Percentiles rank a stretch among this genome's conserved stretches.
Conservation (phyloP, 176 grass and related monocot species). For the Tillandsia fasciculata region DNA sequence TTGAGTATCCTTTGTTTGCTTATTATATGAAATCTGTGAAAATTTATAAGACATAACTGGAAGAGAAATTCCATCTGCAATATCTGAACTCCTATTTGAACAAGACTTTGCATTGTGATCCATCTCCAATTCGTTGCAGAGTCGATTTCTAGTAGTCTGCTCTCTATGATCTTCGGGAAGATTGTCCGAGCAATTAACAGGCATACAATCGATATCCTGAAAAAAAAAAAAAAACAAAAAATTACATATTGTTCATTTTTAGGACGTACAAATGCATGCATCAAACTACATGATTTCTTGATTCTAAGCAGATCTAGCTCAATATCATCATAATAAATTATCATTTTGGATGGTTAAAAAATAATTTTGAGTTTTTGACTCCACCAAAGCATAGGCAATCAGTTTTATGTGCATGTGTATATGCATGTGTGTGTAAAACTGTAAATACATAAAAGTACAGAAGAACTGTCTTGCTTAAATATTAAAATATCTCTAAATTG, state of each 20-base stretch:
- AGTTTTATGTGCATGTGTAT: too few relatives aligned
- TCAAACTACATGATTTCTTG: slow-evolving; percentile 1
- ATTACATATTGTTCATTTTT: not conserved
- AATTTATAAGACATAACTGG: slow-evolving; percentile 2
- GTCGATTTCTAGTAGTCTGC: slow-evolving; percentile 21
- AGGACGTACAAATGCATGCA: slow-evolving; percentile 2
- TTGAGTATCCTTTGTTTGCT: not conserved
- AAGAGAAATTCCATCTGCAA: slow-evolving; percentile 21
- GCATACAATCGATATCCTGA: slow-evolving; percentile 77
- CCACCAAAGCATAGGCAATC: too few relatives aligned
- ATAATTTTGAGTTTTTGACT: too few relatives aligned
- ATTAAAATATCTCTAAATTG: too few relatives aligned
- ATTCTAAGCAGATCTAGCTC: not conserved
- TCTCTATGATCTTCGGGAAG: slow-evolving; percentile 30
- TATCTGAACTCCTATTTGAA: slow-evolving; percentile 19
- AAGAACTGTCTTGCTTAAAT: too few relatives aligned
- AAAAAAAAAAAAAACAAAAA: slow-evolving; percentile 26
- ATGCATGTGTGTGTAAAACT: too few relatives aligned
- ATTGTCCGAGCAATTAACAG: slow-evolving; percentile 35
- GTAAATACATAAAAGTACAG: too few relatives aligned
- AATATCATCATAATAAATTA: not conserved
- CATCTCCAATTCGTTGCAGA: slow-evolving; percentile 6
- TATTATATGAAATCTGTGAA: slow-evolving; percentile 8
- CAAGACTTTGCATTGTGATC: slow-evolving; percentile 17
- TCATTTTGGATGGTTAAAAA: too few relatives aligned